A percentile compares a stretch with the other conserved stretches of the same genome.
Evolutionary conservation across 192 early-diverging fungal species (phyloP).

Genomic region (Phlyctochytrium planicorne): DNA sequence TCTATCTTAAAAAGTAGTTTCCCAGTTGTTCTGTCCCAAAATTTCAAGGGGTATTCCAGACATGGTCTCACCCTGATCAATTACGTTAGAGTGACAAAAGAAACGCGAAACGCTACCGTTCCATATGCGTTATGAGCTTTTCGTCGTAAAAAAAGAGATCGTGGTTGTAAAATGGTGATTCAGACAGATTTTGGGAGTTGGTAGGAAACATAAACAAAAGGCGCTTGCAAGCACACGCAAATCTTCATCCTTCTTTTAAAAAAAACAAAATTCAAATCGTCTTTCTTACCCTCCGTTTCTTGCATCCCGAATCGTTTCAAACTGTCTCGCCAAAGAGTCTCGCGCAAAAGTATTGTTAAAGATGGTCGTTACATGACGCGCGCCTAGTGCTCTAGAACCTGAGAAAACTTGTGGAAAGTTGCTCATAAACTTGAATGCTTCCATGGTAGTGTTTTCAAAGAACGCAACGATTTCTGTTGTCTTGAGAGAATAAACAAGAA

Average conservation of each 20-base stretch:
- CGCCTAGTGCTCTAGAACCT: too few species aligned
- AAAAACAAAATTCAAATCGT: too few species aligned
- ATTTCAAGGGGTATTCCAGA: constrained; percentile 60
- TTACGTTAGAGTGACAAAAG: background rate
- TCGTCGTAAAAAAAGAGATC: constrained; percentile 68
- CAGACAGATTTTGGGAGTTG: constrained; percentile 62
- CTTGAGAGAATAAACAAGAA: constrained; percentile 63
- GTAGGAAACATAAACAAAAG: constrained; percentile 57
- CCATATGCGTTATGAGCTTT: constrained; percentile 57
- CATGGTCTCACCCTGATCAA: background rate
- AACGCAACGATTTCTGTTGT: constrained; percentile 56
- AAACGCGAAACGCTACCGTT: constrained; percentile 47
- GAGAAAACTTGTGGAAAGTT: too few species aligned
- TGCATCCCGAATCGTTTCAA: constrained; percentile 62
- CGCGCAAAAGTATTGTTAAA: constrained; percentile 59
- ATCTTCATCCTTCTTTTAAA: too few species aligned
- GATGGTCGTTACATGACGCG: constrained; percentile 30
- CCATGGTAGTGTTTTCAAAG: constrained; percentile 66
- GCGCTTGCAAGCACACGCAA: constrained; percentile 57
- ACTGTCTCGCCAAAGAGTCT: constrained; percentile 52
- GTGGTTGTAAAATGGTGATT: constrained; percentile 68
- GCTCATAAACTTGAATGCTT: constrained; percentile 30
- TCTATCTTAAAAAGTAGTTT: constrained; percentile 61
- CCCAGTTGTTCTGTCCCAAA: constrained; percentile 58
- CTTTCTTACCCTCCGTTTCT: constrained; percentile 72